Percentiles rank a stretch among this genome's conserved stretches.
These are phyloP conservation scores for Phytophthora pinifolia DNA, from an alignment of 352 stramenopile species.

Conservation along the genomic window DNA sequence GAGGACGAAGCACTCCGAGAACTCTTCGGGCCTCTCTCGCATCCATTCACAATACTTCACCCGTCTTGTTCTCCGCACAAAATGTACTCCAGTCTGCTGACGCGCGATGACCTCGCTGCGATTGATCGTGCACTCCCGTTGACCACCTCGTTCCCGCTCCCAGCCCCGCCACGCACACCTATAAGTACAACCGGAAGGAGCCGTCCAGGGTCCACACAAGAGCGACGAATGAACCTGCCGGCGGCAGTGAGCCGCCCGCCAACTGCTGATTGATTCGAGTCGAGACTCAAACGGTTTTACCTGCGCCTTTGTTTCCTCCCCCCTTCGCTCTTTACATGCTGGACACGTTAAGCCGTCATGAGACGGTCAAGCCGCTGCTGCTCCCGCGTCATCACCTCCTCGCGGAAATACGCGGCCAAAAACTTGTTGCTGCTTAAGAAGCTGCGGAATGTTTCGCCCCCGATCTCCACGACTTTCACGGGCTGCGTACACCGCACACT, in stretches of 20 bases:
- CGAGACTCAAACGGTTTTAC: conserved; percentile 27
- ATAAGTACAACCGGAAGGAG: conserved; percentile 25
- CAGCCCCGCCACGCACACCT: conserved; percentile 15
- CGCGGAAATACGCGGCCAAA: conserved; percentile 73
- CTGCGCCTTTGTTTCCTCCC: conserved; percentile 23
- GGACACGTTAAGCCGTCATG: too few relatives aligned
- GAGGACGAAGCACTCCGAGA: conserved; percentile 18
- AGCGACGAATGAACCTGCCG: conserved; percentile 25
- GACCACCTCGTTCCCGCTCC: conserved; percentile 13
- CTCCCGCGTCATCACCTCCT: conserved; percentile 71
- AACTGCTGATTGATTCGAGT: conserved; percentile 32
- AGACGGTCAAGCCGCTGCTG: conserved; percentile 58
- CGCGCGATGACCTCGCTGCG: conserved; percentile 35
- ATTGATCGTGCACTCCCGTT: conserved; percentile 43
- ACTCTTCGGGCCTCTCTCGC: conserved; percentile 44
- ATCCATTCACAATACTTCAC: conserved; percentile 44
- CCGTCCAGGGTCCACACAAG: conserved; percentile 29
- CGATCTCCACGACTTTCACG: conserved; percentile 77
- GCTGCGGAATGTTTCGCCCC: conserved; percentile 79
- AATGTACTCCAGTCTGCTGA: conserved; percentile 49
- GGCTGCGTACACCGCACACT: conserved; percentile 70
- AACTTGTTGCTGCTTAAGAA: conserved; percentile 87
- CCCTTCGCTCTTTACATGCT: conserved; percentile 16
- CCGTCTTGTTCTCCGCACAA: conserved; percentile 45
- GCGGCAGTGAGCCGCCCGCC: conserved; percentile 16